Base-by-base conservation (phyloP, 2,329 filamentous ascomycete genomes). In the Balansia obtecta region DNA sequence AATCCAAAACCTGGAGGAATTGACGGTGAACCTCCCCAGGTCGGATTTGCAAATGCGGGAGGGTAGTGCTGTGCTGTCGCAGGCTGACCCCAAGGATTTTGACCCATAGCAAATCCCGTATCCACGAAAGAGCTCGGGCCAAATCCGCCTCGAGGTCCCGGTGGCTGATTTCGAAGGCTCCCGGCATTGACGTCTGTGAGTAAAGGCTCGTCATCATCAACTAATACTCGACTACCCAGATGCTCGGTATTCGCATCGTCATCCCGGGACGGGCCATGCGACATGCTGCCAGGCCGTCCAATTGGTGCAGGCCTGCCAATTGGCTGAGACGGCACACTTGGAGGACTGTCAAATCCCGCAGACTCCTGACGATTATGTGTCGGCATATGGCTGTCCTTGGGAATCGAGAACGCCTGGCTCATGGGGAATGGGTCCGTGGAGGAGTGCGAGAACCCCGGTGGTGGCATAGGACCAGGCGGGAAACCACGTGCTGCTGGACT, bases 221-320 rank as follows among this genome's bases (percentile, higher is more conserved):
- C 73, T 12, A 98, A 73, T 12, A 90, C 93, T 59, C 88, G 90
- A 66, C 91, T 97, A 12, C 93, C 93, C 27, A 98, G 75, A 58
- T 93, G 89, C 53, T 84, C 79, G 54, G 82, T 85, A 50, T 87
- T 80, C 50, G 91, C 88, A 18, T 88, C 71, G 50, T 71, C 68
- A 27, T 75, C 73, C 45, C 59, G 60, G 46, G 70, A 69, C 43
- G 73, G 74, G 13, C 76, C 76, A 45, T 77, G 74, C 15, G 74
- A 75, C 22, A 79, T 80, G 63, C 89, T 95, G 15, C 83, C 83
- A 0, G 93, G 91, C 34, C 89, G 80, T 54, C 91, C 88, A 55
- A 97, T 96, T 1, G 91, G 91, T 22, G 86, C 80, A 27, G 90
- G 91, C 49, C 89, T 79, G 44, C 84, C 78, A 53, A 94, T 91